Conservation (phyloP, 768 basidiomycete species). For the Psilocybe cubensis region DNA sequence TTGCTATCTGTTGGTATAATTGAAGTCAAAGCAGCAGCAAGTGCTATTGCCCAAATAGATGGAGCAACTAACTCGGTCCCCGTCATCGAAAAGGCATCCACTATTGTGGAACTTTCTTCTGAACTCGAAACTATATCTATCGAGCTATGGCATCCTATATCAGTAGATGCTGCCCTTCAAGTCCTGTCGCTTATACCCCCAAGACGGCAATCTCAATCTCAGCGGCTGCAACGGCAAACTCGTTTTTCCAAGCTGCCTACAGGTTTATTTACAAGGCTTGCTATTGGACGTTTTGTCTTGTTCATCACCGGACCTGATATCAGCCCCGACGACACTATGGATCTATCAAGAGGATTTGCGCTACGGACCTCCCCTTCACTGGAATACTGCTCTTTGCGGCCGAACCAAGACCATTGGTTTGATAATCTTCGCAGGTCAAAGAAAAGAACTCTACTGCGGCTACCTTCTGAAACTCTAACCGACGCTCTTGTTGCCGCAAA, state of each 20-base stretch:
- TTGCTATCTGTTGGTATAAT: constrained; percentile 62
- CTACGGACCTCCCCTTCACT: constrained; percentile 55
- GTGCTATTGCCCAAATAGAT: constrained; percentile 52
- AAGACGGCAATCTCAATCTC: constrained; percentile 8
- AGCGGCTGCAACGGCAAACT: constrained; percentile 15
- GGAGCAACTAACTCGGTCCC: constrained; percentile 41
- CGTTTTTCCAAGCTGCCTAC: constrained; percentile 49
- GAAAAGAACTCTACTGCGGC: constrained; percentile 54
- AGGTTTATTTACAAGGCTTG: constrained; percentile 58
- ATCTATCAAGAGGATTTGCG: constrained; percentile 72
- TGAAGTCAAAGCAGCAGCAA: constrained; percentile 47
- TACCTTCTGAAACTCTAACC: constrained; percentile 54
- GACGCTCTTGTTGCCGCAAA: constrained; percentile 49
- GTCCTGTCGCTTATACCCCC: constrained; percentile 45
- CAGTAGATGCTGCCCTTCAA: constrained; percentile 39
- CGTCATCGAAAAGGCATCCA: constrained; percentile 34
- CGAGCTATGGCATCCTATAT: constrained; percentile 36
- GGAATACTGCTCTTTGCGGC: constrained; percentile 57
- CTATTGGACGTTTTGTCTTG: constrained; percentile 64
- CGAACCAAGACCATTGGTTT: constrained; percentile 40
- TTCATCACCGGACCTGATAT: constrained; percentile 82
- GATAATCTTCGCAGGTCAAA: constrained; percentile 40
- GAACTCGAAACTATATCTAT: constrained; percentile 29
- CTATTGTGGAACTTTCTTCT: constrained; percentile 22
- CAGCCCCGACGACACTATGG: constrained; percentile 68